Evolutionary conservation across 2,329 filamentous ascomycete genomes (phyloP).

Genomic region (Colletotrichum sp.): DNA sequence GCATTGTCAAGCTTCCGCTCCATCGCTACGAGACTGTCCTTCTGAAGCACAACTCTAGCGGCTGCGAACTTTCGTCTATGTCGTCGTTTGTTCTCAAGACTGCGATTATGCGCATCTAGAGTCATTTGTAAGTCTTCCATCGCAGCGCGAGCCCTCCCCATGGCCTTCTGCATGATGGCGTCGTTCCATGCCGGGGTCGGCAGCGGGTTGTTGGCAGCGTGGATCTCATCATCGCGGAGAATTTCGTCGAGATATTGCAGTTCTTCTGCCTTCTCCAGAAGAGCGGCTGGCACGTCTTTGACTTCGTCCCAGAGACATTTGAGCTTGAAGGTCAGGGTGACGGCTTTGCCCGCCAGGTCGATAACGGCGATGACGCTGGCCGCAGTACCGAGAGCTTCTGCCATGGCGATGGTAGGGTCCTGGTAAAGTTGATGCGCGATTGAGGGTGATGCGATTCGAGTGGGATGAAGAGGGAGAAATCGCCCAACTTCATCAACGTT

Average conservation of each 20-base stretch:
- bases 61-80: constrained; percentile 23
- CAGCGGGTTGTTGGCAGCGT: background rate
- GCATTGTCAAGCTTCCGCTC: constrained; percentile 20
- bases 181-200: background rate
- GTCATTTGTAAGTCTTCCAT: background rate
- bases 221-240: background rate
- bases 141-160: background rate
- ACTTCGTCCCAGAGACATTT: constrained; percentile 20
- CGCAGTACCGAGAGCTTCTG: background rate
- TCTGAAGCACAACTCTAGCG: constrained; percentile 25
- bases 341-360: constrained; percentile 13
- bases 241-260: background rate
- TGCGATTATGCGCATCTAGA: background rate
- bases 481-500: too few relatives aligned
- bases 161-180: background rate
- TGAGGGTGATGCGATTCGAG: background rate
- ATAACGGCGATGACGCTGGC: constrained; percentile 3
- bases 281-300: constrained; percentile 4
- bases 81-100: constrained; percentile 16
- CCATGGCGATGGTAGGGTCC: background rate
- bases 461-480: background rate
- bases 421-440: too few relatives aligned
- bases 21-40: constrained; percentile 21
- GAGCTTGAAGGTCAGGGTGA: constrained; percentile 18
- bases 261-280: background rate